Conservation (phyloP, 1,284 basidiomycete species). For the Flammula alnicola region DNA sequence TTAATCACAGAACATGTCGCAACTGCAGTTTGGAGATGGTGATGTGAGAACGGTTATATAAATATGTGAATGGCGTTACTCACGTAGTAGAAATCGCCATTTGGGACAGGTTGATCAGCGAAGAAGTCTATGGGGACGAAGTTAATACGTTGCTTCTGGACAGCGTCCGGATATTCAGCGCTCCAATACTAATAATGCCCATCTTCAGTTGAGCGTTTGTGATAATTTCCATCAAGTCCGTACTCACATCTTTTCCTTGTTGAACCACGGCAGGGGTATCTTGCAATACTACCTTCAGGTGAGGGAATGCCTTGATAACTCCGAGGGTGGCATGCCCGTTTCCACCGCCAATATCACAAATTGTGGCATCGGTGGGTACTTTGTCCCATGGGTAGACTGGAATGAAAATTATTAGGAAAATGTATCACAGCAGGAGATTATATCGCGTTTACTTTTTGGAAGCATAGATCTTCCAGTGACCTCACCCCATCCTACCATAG, state of each 20-base stretch:
- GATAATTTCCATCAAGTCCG: no score
- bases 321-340: no score
- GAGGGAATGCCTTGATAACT: no score
- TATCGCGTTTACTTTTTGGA: slow-evolving; percentile 22
- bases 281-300: no score
- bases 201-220: slow-evolving; percentile 29
- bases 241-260: no score
- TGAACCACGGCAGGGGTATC: no score
- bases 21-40: not conserved
- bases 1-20: slow-evolving; percentile 27
- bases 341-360: slow-evolving; percentile 40
- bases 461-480: no score
- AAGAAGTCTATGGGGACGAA: slow-evolving; percentile 5
- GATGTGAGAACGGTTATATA: no score
- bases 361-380: slow-evolving; percentile 24
- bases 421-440: not conserved
- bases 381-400: slow-evolving; percentile 33
- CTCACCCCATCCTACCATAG: slow-evolving; percentile 34
- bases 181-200: slow-evolving; percentile 30
- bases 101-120: not conserved
- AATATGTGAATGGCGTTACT: not conserved
- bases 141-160: slow-evolving; percentile 16
- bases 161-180: slow-evolving; percentile 36
- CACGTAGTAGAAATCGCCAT: slow-evolving; percentile 6
- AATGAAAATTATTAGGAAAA: not conserved